phyloP scores from a whole-genome alignment of 257 asterid genomes.

The Gardenia jasminoides region DNA sequence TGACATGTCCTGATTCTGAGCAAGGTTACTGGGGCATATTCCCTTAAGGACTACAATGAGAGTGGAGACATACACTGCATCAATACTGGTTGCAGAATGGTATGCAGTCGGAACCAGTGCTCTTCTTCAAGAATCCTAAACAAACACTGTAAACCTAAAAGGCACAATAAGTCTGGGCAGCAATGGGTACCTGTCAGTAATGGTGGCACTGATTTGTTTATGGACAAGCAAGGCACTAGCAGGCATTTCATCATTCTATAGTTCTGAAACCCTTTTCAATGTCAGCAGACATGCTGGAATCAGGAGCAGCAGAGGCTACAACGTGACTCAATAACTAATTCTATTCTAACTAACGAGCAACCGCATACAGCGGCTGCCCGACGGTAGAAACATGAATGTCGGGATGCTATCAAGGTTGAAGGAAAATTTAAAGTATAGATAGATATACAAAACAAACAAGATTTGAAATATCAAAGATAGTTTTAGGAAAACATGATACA shows the following conservation, averaged over 20 bases:
- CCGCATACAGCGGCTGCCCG: neutral
- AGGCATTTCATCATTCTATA: too few relatives aligned
- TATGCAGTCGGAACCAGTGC: too few relatives aligned
- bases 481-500: conserved; percentile 4
- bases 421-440: conserved; percentile 6
- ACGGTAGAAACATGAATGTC: neutral
- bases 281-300: conserved; percentile 31
- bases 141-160: conserved; percentile 61
- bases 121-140: conserved; percentile 50
- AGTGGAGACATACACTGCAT: conserved; percentile 54
- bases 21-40: conserved; percentile 54
- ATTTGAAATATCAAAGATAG: neutral
- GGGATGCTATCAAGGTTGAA: neutral
- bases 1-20: conserved; percentile 54
- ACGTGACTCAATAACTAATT: conserved; percentile 4
- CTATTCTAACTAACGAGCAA: conserved; percentile 6
- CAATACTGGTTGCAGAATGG: too few relatives aligned
- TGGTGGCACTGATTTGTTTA: conserved; percentile 47
- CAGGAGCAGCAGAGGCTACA: conserved; percentile 27
- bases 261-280: conserved; percentile 47
- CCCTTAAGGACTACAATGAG: conserved; percentile 38
- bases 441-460: neutral
- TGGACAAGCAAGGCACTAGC: conserved; percentile 46
- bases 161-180: conserved; percentile 45
- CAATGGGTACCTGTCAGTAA: conserved; percentile 51